Evolutionary conservation across 805 yeast genomes (phyloP).

Genomic region (Grigorovia humatica): DNA sequence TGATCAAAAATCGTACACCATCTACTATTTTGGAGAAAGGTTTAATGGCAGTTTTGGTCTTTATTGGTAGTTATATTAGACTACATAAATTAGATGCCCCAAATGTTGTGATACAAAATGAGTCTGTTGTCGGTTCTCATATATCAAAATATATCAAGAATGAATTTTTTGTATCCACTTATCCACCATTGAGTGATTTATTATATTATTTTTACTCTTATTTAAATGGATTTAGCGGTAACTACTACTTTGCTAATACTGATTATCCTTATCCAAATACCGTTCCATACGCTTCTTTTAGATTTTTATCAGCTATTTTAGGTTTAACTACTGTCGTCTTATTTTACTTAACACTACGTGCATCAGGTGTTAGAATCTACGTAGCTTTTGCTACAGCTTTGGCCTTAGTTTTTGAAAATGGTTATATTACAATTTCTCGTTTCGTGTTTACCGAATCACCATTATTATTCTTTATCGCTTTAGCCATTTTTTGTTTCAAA

Average conservation of each 20-base stretch:
- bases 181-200: constrained; percentile 72
- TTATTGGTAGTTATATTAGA: constrained; percentile 49
- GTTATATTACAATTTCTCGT: constrained; percentile 58
- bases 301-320: constrained; percentile 55
- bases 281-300: constrained; percentile 56
- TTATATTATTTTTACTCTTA: constrained; percentile 59
- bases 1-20: constrained; percentile 34
- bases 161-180: constrained; percentile 56
- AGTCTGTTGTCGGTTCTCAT: constrained; percentile 88
- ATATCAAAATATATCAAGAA: constrained; percentile 69
- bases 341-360: constrained; percentile 56
- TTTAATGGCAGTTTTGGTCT: constrained; percentile 33
- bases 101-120: constrained; percentile 77
- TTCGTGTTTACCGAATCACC: constrained; percentile 70
- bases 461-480: constrained; percentile 64
- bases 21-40: constrained; percentile 31
- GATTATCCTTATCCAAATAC: constrained; percentile 49
- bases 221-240: constrained; percentile 60
- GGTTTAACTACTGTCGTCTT: constrained; percentile 60
- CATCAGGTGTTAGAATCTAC: constrained; percentile 61
- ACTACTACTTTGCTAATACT: constrained; percentile 52
- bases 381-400: constrained; percentile 48
- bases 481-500: constrained; percentile 53
- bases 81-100: constrained; percentile 55
- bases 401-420: constrained; percentile 53